Percentiles rank a stretch among this genome's conserved stretches.
Conservation (phyloP, 2,329 filamentous ascomycete species). For the Pyrenochaeta sp. region DNA sequence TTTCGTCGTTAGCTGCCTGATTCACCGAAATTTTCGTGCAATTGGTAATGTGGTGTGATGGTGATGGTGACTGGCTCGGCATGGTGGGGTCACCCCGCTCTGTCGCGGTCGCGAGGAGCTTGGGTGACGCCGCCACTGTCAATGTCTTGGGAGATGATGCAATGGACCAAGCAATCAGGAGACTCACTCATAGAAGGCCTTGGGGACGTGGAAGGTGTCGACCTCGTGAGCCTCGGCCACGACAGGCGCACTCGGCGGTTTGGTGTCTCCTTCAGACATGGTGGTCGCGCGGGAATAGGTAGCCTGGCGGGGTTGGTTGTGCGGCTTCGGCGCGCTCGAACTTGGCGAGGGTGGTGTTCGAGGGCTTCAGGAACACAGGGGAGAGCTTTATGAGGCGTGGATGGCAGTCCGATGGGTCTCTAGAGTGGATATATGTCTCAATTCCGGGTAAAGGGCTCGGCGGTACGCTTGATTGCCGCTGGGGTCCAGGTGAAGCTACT, state of each 20-base stretch:
- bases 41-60: constrained; percentile 9
- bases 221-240: constrained; percentile 80
- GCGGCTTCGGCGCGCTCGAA: constrained; percentile 18
- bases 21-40: background rate
- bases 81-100: constrained; percentile 48
- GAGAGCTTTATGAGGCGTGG: constrained; percentile 12
- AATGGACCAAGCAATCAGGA: constrained; percentile 24
- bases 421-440: constrained; percentile 35
- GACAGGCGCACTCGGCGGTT: constrained; percentile 55
- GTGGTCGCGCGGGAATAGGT: constrained; percentile 18
- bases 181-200: constrained; percentile 56
- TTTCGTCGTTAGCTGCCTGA: constrained; percentile 19
- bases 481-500: constrained; percentile 36
- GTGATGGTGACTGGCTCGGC: constrained; percentile 17
- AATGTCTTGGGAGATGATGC: constrained; percentile 24
- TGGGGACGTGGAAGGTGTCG: constrained; percentile 72
- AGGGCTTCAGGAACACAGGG: constrained; percentile 1
- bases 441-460: constrained; percentile 50
- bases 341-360: constrained; percentile 8
- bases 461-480: constrained; percentile 38
- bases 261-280: constrained; percentile 57
- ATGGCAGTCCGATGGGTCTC: constrained; percentile 10
- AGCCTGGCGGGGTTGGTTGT: constrained; percentile 12
- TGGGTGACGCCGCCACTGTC: constrained; percentile 20
- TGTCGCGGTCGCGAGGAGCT: constrained; percentile 18